These are phyloP conservation scores for Syzygium aromaticum DNA, from an alignment of 345 rosid species.

Conservation along the genomic window DNA sequence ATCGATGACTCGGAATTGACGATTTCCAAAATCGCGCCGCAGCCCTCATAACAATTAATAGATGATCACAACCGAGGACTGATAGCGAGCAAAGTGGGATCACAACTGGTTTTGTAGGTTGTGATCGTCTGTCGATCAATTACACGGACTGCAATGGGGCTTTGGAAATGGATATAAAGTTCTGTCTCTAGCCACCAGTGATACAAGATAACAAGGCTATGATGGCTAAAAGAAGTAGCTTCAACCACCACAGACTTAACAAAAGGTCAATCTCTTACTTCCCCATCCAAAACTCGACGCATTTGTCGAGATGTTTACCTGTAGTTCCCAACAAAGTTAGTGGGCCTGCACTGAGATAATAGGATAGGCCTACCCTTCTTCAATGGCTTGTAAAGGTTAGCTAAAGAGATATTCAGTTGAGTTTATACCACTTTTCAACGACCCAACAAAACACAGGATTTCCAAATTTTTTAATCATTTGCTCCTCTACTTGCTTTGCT, in stretches of 20 bases:
- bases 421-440: background rate
- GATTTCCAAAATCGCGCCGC: background rate
- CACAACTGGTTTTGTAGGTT: background rate
- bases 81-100: background rate
- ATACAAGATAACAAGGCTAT: constrained; percentile 15
- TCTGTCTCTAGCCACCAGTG: background rate
- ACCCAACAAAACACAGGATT: background rate
- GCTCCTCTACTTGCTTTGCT: background rate
- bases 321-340: background rate
- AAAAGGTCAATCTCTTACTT: constrained; percentile 10
- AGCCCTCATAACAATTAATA: background rate
- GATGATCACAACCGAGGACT: background rate
- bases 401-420: background rate
- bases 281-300: background rate
- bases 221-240: background rate
- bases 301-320: background rate
- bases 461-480: background rate
- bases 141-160: background rate
- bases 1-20: background rate
- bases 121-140: background rate
- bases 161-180: background rate
- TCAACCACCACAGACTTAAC: constrained; percentile 18
- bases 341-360: background rate
- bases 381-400: background rate
- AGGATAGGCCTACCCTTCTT: background rate